Percentiles rank a stretch among this genome's conserved stretches.
Evolutionary conservation across 768 basidiomycete species (phyloP).

Genomic region (Lyophyllum semitale): DNA sequence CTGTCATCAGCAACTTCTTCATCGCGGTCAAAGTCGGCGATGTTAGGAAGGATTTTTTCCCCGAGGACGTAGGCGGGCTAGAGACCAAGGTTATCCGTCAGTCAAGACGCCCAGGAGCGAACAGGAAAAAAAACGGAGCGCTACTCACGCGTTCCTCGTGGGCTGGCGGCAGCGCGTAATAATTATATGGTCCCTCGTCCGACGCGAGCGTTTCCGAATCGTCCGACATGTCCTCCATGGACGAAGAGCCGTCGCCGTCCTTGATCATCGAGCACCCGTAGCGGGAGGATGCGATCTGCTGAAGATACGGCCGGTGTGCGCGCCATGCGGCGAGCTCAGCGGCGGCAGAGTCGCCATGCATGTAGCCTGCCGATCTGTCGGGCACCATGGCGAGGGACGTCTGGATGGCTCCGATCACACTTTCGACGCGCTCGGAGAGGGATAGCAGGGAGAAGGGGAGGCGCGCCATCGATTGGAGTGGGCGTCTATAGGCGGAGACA

Average conservation of each 20-base stretch:
- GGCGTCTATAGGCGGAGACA: background rate
- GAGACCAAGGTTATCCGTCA: background rate
- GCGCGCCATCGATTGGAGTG: slow-evolving; percentile 2
- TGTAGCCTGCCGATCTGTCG: background rate
- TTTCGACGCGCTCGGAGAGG: slow-evolving; percentile 4
- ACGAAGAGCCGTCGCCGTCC: slow-evolving; percentile 3
- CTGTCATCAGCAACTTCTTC: background rate
- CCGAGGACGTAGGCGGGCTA: slow-evolving; percentile 1
- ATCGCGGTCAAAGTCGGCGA: slow-evolving; percentile 12
- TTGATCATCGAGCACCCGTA: slow-evolving; percentile 1
- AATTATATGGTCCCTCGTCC: background rate
- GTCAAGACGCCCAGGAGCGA: background rate
- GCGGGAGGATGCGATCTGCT: background rate
- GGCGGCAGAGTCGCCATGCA: background rate
- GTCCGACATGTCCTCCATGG: slow-evolving; percentile 7
- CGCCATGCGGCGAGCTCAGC: slow-evolving; percentile 4
- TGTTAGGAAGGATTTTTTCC: slow-evolving; percentile 16
- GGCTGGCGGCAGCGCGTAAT: background rate
- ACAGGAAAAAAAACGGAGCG: background rate
- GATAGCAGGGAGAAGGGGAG: slow-evolving; percentile 6
- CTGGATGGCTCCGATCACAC: slow-evolving; percentile 5
- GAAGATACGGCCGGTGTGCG: slow-evolving; percentile 5
- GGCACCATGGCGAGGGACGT: slow-evolving; percentile 1
- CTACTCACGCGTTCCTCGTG: slow-evolving; percentile 4
- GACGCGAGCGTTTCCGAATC: slow-evolving; percentile 10